phyloP scores from a whole-genome alignment of 495 filamentous ascomycete species.

The Oleoguttula mirabilis region DNA sequence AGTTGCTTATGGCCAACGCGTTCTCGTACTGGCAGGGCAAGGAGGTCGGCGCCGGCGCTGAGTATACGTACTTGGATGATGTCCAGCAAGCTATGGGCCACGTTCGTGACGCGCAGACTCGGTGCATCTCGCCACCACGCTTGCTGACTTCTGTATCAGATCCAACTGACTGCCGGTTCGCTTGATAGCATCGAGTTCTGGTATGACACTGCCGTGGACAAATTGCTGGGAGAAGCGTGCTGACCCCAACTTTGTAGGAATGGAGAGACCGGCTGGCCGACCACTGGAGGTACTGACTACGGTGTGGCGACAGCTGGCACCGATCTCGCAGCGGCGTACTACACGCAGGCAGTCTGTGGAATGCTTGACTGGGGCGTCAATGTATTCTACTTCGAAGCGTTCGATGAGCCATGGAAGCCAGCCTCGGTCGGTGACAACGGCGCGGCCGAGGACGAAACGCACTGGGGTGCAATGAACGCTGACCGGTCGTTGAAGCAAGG shows the following conservation, averaged over 20 bases:
- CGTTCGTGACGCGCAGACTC: no score
- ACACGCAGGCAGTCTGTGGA: constrained; percentile 54
- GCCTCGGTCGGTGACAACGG: constrained; percentile 56
- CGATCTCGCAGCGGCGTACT: constrained; percentile 50
- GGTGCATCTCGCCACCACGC: no score
- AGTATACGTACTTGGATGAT: constrained; percentile 68
- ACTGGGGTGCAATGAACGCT: constrained; percentile 63
- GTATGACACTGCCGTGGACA: no score
- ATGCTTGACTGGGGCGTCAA: constrained; percentile 62
- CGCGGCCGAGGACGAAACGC: constrained; percentile 52
- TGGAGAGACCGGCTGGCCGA: constrained; percentile 66
- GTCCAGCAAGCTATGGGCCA: constrained; percentile 58
- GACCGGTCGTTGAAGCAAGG: constrained; percentile 52
- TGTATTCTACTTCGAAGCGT: constrained; percentile 77
- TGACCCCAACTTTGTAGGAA: no score
- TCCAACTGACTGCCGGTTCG: constrained; percentile 48
- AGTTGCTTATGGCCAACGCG: constrained; percentile 67
- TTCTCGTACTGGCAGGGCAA: constrained; percentile 77
- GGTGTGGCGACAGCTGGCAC: constrained; percentile 50
- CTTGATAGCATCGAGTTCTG: constrained; percentile 50
- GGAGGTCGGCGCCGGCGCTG: constrained; percentile 49
- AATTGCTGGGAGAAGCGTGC: no score
- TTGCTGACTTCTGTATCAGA: no score
- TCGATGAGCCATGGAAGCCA: constrained; percentile 74
- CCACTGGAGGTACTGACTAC: constrained; percentile 49